Conservation (phyloP, 2,329 filamentous ascomycete species). For the Nothophaeocryptopus gaeumannii region DNA sequence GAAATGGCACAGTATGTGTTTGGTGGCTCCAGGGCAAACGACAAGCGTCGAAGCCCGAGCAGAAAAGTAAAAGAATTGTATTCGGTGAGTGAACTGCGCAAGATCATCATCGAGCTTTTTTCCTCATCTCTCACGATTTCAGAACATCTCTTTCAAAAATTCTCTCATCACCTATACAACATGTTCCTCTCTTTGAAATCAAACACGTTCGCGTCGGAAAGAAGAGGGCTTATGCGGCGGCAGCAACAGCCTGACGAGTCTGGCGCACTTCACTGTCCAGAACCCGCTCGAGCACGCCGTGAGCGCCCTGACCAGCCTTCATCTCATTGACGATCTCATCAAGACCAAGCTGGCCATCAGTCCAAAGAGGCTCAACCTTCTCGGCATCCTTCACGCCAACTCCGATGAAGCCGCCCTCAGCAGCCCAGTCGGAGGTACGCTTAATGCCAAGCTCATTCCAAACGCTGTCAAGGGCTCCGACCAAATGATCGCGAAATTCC, state of each 20-base stretch:
- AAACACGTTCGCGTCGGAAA: neutral
- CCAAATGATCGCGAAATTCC: constrained; percentile 80
- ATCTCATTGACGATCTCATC: constrained; percentile 64
- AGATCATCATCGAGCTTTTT: neutral
- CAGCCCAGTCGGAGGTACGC: constrained; percentile 88
- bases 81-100: constrained; percentile 4
- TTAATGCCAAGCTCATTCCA: constrained; percentile 88
- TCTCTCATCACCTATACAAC: neutral
- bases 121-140: neutral
- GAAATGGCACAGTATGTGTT: neutral
- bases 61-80: constrained; percentile 10
- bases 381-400: constrained; percentile 70
- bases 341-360: constrained; percentile 79
- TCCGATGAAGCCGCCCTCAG: constrained; percentile 88
- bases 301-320: constrained; percentile 43
- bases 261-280: constrained; percentile 47
- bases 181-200: neutral
- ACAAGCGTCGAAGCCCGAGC: constrained; percentile 8
- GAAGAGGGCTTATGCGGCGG: constrained; percentile 31
- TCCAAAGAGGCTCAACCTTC: constrained; percentile 77
- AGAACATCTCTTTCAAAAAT: neutral
- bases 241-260: constrained; percentile 43
- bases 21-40: constrained; percentile 8
- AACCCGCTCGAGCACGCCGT: constrained; percentile 48
- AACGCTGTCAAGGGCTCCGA: constrained; percentile 78